Base-by-base conservation (phyloP, 371 early-diverging fungal genomes). In the Syncephalis fuscata region DNA sequence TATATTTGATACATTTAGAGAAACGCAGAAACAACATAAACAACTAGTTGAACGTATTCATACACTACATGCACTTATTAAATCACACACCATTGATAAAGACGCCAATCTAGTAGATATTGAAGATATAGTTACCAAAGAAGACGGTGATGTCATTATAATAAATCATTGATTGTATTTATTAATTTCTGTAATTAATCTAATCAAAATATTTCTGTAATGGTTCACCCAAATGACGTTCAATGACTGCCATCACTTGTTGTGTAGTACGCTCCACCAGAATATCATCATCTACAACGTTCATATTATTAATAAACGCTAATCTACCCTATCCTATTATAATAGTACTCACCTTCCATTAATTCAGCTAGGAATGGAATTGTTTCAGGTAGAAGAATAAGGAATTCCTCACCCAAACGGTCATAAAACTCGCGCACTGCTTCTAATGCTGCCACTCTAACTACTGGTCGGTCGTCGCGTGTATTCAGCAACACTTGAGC, bases 321-420 rank as follows among this genome's bases (percentile, higher is more conserved):
- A n/a, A n/a, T n/a, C n/a, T n/a, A n/a, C n/a, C n/a, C n/a, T n/a
- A n/a, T n/a, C n/a, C n/a, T n/a, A n/a, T n/a, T n/a, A n/a, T n/a
- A n/a, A 11, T 32, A 32, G 4, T 32, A 32, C 32, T 82, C 79
- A 49, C 80, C 82, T 61, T 96, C 97, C 83, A 92, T 78, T 16
- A 92, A 66, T 66, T 96, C 97, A 2, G 92, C 91, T 58, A 96
- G 59, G 67, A 82, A 85, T 1, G 97, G 92, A 48, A 94, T 85
- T 40, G 92, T 92, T 64, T 94, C 94, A 9, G 95, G 92, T 64
- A 96, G 68, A 54, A 86, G 70, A 26, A 83, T 69, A 39, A 92
- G 66, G 73, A 88, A 88, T 60, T 88, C 88, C 58, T 96, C 95
- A 38, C 93, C 92, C 11, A 90, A 70, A 37, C 76, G 72, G 51